Percentiles rank a stretch among this genome's conserved stretches.
phyloP scores from a whole-genome alignment of 306 rosid genomes.

The Canavalia ensiformis region DNA sequence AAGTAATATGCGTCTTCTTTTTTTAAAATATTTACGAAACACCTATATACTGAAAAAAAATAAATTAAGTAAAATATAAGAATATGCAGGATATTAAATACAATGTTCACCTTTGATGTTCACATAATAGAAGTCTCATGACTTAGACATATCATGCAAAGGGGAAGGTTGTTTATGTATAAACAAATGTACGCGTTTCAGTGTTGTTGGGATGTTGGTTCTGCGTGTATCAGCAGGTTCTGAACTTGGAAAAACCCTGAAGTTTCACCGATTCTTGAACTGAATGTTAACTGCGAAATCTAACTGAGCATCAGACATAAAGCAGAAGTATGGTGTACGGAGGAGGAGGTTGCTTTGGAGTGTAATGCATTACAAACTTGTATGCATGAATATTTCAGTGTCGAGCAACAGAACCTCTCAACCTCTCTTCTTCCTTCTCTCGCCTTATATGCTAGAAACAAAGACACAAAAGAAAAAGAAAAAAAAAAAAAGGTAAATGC shows the following conservation, averaged over 20 bases:
- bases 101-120: too few species aligned
- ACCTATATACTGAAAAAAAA: too few species aligned
- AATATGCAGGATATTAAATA: too few species aligned
- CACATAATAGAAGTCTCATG: neutral
- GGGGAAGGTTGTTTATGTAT: neutral
- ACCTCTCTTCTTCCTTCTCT: too few species aligned
- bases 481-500: too few species aligned
- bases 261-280: neutral
- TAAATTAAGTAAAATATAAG: too few species aligned
- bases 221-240: conserved; percentile 27
- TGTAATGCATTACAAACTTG: neutral
- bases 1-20: neutral
- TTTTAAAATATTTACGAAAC: too few species aligned
- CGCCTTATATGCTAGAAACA: too few species aligned
- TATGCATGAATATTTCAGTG: neutral
- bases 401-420: neutral
- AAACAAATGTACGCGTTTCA: neutral
- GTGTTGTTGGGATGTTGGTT: neutral
- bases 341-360: conserved; percentile 2
- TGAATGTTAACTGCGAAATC: neutral
- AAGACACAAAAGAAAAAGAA: too few species aligned
- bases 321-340: neutral
- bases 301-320: neutral
- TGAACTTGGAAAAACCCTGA: neutral
- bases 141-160: neutral